Conservation (phyloP, 2,329 filamentous ascomycete genomes). For the Lecanosticta acicola region DNA sequence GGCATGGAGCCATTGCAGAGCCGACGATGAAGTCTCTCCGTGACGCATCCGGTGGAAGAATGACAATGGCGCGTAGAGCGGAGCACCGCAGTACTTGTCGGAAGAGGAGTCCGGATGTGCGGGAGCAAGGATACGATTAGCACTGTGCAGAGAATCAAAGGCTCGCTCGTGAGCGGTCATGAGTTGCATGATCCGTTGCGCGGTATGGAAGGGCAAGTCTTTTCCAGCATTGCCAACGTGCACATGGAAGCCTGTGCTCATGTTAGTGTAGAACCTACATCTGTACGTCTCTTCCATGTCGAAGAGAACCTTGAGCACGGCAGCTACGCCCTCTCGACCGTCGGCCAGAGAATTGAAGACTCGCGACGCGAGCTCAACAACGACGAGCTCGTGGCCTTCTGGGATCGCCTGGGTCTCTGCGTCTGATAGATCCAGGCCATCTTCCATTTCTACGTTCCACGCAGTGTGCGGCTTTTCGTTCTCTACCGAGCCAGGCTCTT, state of each 20-base stretch:
- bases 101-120: not conserved
- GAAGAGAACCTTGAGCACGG: constrained; percentile 10
- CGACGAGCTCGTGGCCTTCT: not conserved
- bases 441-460: not conserved
- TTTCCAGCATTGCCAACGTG: constrained; percentile 13
- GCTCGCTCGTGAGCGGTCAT: constrained; percentile 16
- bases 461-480: not conserved
- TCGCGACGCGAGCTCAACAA: constrained; percentile 12
- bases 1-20: not conserved
- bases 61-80: constrained; percentile 5
- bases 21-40: not conserved
- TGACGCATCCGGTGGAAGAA: constrained; percentile 2
- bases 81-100: not conserved
- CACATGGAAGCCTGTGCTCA: constrained; percentile 17
- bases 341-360: constrained; percentile 6
- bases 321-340: constrained; percentile 1
- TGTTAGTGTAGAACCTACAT: constrained; percentile 16
- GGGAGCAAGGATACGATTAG: constrained; percentile 4
- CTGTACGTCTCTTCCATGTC: constrained; percentile 8
- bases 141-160: constrained; percentile 17
- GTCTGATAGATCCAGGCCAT: constrained; percentile 1
- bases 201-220: constrained; percentile 11
- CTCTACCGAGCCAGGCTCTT: not conserved
- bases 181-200: constrained; percentile 17
- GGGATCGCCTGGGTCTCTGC: constrained; percentile 1